Base-by-base conservation (phyloP, 345 rosid genomes). In the Pistacia atlantica region DNA sequence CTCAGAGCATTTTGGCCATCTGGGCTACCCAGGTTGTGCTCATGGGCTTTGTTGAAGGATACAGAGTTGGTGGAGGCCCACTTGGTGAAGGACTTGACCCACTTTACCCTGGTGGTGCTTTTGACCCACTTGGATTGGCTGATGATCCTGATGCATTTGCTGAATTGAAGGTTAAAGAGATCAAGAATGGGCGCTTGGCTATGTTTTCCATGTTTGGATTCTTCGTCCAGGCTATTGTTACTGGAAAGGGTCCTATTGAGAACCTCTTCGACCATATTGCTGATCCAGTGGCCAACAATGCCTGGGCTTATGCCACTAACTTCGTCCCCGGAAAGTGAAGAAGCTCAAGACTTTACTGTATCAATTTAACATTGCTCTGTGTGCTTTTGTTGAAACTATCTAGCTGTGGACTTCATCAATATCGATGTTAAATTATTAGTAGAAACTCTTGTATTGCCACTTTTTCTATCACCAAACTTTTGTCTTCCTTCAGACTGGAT, bases 241-340 rank as follows among this genome's bases (percentile, higher is more conserved):
- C 96, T 1, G 98, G 99, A 76, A 93, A 93, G 85, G 99, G 97
- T 56, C 99, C 99, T 0, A 80, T 95, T 13, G 96, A 95, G 93
- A 95, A 95, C 88, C 88, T 95, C 31, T 82, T 1, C 16, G 99
- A 95, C 83, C 99, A 95, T 45, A 1, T 95, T 73, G 99, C 99
- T 5, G 98, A 93, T 81, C 99, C 98, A 0, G 91, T 85, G 4
- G 83, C 92, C 80, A 93, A 95, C 98, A 95, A 91, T 52, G 99
- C 99, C 2, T 95, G 99, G 98, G 95, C 98, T 66, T 92, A 78
- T 65, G 98, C 98, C 80, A 93, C 98, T n/a, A 93, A 93, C 96
- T 93, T 95, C 61, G 99, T 88, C 20, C 98, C 99, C 14, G 99
- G 97, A 74, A 91, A 95, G 60, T 95, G 88, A 95, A 78, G 67